Base-by-base conservation (phyloP, 306 rosid species). In the Trifolium dubium region DNA sequence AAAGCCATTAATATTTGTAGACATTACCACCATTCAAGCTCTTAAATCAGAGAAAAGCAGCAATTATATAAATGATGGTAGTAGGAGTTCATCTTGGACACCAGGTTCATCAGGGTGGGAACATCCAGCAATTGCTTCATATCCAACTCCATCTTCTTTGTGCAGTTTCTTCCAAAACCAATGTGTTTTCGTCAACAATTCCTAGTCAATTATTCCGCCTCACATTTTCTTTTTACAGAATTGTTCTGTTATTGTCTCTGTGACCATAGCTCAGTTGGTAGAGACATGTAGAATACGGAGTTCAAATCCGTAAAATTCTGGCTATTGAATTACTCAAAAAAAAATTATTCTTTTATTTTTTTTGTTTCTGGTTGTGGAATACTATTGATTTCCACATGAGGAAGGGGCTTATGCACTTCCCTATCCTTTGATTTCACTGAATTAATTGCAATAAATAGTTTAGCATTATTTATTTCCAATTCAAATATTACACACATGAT, bases 81-180 rank as follows among this genome's bases (percentile, higher is more conserved):
- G 32, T 14, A 37, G 34, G 31, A 35, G 65, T 35, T 54, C 73
- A 19, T 4, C 58, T 18, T 64, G 72, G 14, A 34, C 74, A 19
- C 44, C 79, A 8, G 67, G 76, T 0, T 12, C 70, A 2, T 4
- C 54, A 1, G 87, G 83, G 9, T 89, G 97, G 97, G 81, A 83
- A 69, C 88, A 89, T 70, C 92, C 93, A 15, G 89, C 89, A 5
- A 77, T 80, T 59, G 67, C 84, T 34, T 18, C 82, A 31, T 83
- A 77, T 41, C 23, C 83, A 0, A 90, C 85, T 19, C 79, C 91
- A 15, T 76, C 93, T 3, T 34, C 88, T 58, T 67, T 92, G 76
- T 82, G 77, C 29, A 61, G 79, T 39, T 67, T 76, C 74, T 87
- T 92, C 80, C 88, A 82, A 69, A 77, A 89, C 15, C 88, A 92